phyloP scores from a whole-genome alignment of 2,329 filamentous ascomycete genomes.

The Esteya vermicola region DNA sequence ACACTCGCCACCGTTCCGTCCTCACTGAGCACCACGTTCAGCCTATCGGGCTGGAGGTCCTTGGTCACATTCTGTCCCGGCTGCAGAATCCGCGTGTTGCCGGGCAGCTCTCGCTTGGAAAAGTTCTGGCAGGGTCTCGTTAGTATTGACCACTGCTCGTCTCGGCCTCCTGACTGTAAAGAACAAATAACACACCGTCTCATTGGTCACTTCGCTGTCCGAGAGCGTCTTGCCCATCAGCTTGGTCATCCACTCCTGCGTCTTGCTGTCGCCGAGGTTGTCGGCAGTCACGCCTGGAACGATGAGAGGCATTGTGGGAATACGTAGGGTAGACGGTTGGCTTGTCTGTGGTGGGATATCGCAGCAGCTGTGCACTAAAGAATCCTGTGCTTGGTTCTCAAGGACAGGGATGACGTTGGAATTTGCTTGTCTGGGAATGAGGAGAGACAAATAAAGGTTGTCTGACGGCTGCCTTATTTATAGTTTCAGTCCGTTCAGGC shows the following conservation, averaged over 20 bases:
- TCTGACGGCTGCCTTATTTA: not conserved
- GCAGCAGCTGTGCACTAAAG: no score
- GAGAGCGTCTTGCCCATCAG: constrained; percentile 49
- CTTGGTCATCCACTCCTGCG: constrained; percentile 46
- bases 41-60: constrained; percentile 36
- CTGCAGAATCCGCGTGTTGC: constrained; percentile 40
- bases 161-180: no score
- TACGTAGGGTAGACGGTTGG: not conserved
- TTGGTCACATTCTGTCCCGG: constrained; percentile 43
- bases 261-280: constrained; percentile 28
- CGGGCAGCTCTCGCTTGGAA: constrained; percentile 43
- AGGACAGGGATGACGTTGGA: no score
- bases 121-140: constrained; percentile 32
- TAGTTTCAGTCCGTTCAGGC: not conserved
- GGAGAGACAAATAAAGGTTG: no score
- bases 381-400: no score
- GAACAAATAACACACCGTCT: constrained; percentile 29
- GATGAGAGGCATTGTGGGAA: constrained; percentile 43
- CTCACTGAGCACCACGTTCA: constrained; percentile 46
- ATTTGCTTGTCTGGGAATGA: no score
- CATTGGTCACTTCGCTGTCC: constrained; percentile 32
- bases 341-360: no score
- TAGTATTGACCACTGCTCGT: not conserved
- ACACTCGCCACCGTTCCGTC: constrained; percentile 48
- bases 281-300: constrained; percentile 40